phyloP scores from a whole-genome alignment of 1,139 yeast species.

The Geotrichum fermentans region DNA sequence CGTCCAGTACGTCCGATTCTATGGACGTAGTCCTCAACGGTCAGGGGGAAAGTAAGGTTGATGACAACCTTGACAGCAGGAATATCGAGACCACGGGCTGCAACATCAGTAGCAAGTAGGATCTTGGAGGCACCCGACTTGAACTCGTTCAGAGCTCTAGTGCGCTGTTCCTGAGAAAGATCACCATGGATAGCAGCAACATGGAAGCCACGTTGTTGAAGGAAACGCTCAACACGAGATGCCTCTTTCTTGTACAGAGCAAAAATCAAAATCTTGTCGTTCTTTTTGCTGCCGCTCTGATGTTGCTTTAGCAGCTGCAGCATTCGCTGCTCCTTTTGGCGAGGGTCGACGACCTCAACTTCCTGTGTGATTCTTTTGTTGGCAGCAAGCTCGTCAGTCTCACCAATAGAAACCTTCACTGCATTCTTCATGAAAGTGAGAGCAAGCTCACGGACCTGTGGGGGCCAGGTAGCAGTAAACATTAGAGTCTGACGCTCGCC shows the following conservation, averaged over 20 bases:
- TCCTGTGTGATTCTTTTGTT: conserved; percentile 88
- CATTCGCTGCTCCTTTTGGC: conserved; percentile 71
- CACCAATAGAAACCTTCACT: conserved; percentile 86
- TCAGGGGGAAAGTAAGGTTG: conserved; percentile 93
- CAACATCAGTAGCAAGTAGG: conserved; percentile 94
- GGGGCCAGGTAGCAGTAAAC: conserved; percentile 90
- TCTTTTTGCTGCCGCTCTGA: conserved; percentile 56
- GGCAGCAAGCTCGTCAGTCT: conserved; percentile 89
- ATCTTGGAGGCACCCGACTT: conserved; percentile 73
- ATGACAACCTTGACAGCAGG: conserved; percentile 96
- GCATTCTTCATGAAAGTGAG: conserved; percentile 71
- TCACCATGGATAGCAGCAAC: conserved; percentile 97
- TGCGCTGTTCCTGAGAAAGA: conserved; percentile 85
- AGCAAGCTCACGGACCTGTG: conserved; percentile 81
- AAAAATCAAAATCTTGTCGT: conserved; percentile 80
- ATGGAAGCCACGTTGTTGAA: conserved; percentile 65
- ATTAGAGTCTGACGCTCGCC: conserved; percentile 69
- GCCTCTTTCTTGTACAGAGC: conserved; percentile 98
- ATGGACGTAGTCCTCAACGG: conserved; percentile 96
- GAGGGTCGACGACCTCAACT: conserved; percentile 88
- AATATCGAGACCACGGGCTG: conserved; percentile 96
- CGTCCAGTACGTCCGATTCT: conserved; percentile 98
- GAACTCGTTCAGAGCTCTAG: conserved; percentile 78
- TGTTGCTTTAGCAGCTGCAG: conserved; percentile 69
- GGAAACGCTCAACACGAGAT: conserved; percentile 72